Evolutionary conservation across 352 stramenopile species (phyloP).

Genomic region (Discostella stelligera): DNA sequence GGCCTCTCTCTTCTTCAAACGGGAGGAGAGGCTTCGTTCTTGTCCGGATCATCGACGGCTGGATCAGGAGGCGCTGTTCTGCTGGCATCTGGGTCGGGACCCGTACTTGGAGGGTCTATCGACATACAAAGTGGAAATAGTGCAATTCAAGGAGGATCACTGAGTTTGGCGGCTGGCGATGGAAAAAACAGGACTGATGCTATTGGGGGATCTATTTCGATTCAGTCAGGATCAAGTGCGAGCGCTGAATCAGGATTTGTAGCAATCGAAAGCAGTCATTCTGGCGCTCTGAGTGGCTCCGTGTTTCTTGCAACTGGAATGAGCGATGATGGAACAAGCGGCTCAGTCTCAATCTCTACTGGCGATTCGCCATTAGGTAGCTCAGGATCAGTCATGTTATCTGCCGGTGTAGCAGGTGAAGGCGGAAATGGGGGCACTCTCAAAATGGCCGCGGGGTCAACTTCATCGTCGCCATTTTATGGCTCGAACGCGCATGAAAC

Average conservation of each 20-base stretch:
- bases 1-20: constrained; percentile 11
- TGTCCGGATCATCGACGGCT: neutral
- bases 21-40: constrained; percentile 1
- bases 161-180: constrained; percentile 2
- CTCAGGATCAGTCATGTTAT: constrained; percentile 23
- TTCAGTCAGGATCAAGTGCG: neutral
- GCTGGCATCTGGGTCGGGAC: neutral
- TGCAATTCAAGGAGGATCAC: neutral
- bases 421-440: constrained; percentile 7
- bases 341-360: constrained; percentile 12
- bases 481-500: neutral
- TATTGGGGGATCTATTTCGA: neutral
- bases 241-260: neutral
- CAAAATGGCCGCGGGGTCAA: constrained; percentile 16
- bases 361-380: neutral
- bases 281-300: neutral
- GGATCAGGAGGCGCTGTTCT: neutral
- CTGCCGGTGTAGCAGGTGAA: constrained; percentile 13
- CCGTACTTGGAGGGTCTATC: constrained; percentile 1
- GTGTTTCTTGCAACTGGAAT: constrained; percentile 5
- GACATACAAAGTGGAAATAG: neutral
- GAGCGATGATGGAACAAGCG: neutral
- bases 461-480: neutral
- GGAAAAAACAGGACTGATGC: neutral
- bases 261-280: neutral